These are phyloP conservation scores for Rhododendron henanense DNA, from an alignment of 148 eudicot genomes.

Conservation along the genomic window DNA sequence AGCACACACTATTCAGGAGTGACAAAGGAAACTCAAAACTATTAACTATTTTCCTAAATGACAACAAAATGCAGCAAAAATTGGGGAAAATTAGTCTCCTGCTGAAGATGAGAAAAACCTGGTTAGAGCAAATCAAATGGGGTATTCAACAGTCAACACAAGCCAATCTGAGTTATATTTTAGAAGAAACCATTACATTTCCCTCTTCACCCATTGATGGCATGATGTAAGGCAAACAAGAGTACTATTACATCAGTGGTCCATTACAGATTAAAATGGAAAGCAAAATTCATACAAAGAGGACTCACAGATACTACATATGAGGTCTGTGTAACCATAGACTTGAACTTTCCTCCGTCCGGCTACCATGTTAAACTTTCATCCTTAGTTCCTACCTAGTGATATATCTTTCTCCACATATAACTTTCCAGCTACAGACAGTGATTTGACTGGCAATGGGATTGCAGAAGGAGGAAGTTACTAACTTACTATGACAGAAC, in stretches of 20 bases:
- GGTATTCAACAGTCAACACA: not conserved
- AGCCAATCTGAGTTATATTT: not conserved
- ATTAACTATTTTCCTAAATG: not conserved
- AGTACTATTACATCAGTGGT: not conserved
- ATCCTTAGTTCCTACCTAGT: not conserved
- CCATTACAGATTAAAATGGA: not conserved
- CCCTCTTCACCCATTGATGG: not conserved
- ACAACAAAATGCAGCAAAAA: not conserved
- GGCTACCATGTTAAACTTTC: not conserved
- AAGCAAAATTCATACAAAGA: not conserved
- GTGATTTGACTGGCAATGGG: not conserved
- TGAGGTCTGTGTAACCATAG: not conserved
- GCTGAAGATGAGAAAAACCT: not conserved
- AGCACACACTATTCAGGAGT: not conserved
- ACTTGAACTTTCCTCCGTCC: not conserved
- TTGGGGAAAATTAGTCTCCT: not conserved
- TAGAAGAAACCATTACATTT: not conserved
- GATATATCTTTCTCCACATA: not conserved
- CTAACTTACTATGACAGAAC: slow-evolving; percentile 8
- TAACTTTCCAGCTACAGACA: not conserved
- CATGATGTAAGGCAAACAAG: not conserved
- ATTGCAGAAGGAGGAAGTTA: not conserved
- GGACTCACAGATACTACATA: not conserved
- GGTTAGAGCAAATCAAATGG: not conserved
- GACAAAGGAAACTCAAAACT: not conserved